phyloP scores from a whole-genome alignment of 2,329 filamentous ascomycete species.

The Dothistroma septosporum region DNA sequence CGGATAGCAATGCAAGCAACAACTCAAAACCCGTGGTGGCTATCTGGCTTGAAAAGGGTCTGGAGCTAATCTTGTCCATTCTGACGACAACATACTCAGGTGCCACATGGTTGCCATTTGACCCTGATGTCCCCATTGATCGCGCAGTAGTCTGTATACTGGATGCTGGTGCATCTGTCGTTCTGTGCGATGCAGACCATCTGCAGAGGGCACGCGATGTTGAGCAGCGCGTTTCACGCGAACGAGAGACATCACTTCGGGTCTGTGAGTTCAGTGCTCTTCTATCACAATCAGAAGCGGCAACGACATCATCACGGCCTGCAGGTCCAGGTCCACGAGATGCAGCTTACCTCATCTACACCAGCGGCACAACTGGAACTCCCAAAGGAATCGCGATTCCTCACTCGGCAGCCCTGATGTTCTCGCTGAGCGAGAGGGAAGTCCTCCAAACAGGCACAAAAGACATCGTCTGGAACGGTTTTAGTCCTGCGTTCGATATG shows the following conservation, averaged over 20 bases:
- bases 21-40: conserved; percentile 16
- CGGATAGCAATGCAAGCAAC: background rate
- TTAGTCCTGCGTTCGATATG: conserved; percentile 26
- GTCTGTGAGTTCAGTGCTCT: conserved; percentile 15
- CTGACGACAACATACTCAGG: conserved; percentile 26
- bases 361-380: conserved; percentile 28
- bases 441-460: conserved; percentile 16
- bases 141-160: conserved; percentile 19
- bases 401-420: conserved; percentile 21
- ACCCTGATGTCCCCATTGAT: conserved; percentile 24
- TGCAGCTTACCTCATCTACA: conserved; percentile 30
- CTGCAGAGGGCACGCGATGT: conserved; percentile 15
- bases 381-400: conserved; percentile 28
- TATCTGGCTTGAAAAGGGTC: conserved; percentile 24
- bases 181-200: conserved; percentile 22
- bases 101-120: conserved; percentile 26
- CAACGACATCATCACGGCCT: background rate
- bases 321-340: conserved; percentile 14
- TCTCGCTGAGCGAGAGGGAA: conserved; percentile 22
- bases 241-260: conserved; percentile 2
- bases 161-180: conserved; percentile 15
- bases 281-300: background rate
- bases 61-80: conserved; percentile 23
- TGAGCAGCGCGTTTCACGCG: conserved; percentile 9
- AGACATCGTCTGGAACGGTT: conserved; percentile 24